These are phyloP conservation scores for Suillus spraguei DNA, from an alignment of 768 basidiomycete species.

Conservation along the genomic window DNA sequence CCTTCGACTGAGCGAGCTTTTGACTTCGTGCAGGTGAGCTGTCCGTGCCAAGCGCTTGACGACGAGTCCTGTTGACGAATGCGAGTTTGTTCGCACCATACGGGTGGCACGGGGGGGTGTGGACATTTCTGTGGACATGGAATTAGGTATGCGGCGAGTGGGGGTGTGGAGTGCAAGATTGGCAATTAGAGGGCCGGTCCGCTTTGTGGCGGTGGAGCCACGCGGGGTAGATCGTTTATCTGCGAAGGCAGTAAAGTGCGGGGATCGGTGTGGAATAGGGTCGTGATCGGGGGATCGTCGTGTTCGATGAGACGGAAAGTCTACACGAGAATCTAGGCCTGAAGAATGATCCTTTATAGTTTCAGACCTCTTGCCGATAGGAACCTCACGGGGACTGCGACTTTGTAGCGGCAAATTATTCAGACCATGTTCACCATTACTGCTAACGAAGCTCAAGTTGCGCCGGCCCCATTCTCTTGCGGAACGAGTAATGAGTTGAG, in stretches of 20 bases:
- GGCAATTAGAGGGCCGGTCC: neutral
- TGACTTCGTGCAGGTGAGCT: constrained; percentile 71
- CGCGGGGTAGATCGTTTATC: constrained; percentile 4
- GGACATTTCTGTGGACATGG: constrained; percentile 29
- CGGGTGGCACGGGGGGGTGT: constrained; percentile 37
- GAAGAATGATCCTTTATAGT: constrained; percentile 5
- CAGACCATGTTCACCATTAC: constrained; percentile 40
- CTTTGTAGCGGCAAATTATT: constrained; percentile 29
- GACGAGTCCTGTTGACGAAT: constrained; percentile 21
- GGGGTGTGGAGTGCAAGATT: constrained; percentile 29
- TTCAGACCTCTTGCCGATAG: constrained; percentile 15
- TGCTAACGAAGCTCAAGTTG: constrained; percentile 57
- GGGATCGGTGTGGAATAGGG: neutral
- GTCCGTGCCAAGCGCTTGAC: constrained; percentile 62
- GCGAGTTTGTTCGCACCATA: constrained; percentile 50
- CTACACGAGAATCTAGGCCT: neutral
- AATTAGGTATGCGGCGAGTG: constrained; percentile 27
- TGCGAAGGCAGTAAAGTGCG: neutral
- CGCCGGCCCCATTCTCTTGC: constrained; percentile 59
- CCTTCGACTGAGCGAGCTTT: constrained; percentile 19
- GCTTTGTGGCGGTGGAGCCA: neutral
- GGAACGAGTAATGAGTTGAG: constrained; percentile 23
- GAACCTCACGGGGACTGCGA: constrained; percentile 30
- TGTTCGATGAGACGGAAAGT: neutral
- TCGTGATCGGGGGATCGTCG: neutral